Evolutionary conservation across 176 grass and related monocot species (phyloP).

Genomic region (Coix lacrymajobi): DNA sequence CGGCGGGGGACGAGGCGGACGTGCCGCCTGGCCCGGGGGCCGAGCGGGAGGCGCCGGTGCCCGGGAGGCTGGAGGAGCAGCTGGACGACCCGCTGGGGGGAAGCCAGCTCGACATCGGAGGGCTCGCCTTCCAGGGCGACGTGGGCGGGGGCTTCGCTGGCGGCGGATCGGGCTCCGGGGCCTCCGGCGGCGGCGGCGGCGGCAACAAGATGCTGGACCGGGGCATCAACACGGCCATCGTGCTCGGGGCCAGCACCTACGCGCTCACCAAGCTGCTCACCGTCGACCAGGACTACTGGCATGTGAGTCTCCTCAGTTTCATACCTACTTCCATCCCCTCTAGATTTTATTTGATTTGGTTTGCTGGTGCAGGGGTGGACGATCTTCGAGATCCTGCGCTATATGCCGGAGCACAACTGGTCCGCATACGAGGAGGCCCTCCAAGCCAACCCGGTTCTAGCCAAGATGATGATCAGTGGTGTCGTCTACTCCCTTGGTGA

Average conservation of each 20-base stretch:
- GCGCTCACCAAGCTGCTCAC: conserved; percentile 92
- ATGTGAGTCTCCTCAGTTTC: conserved; percentile 35
- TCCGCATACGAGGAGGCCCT: conserved; percentile 89
- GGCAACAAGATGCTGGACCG: conserved; percentile 52
- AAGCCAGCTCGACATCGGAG: conserved; percentile 33
- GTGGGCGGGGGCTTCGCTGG: conserved; percentile 23
- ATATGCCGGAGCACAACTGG: conserved; percentile 96
- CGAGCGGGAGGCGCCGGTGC: background rate
- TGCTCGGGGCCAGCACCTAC: conserved; percentile 85
- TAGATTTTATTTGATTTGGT: background rate
- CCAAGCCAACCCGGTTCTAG: conserved; percentile 84
- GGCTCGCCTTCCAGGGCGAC: conserved; percentile 47
- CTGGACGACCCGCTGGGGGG: conserved; percentile 10
- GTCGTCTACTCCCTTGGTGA: conserved; percentile 92
- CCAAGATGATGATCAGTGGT: conserved; percentile 99
- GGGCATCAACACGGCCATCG: conserved; percentile 77
- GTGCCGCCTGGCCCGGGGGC: conserved; percentile 15
- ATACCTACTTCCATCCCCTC: background rate
- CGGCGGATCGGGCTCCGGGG: background rate
- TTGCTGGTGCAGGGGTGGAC: conserved; percentile 69
- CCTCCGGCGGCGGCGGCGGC: background rate
- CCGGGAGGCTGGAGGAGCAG: conserved; percentile 33
- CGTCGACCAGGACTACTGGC: conserved; percentile 97
- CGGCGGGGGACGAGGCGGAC: conserved; percentile 14
- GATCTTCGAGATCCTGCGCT: conserved; percentile 82